phyloP scores from a whole-genome alignment of 2,329 filamentous ascomycete genomes.

The Chalara sp. region DNA sequence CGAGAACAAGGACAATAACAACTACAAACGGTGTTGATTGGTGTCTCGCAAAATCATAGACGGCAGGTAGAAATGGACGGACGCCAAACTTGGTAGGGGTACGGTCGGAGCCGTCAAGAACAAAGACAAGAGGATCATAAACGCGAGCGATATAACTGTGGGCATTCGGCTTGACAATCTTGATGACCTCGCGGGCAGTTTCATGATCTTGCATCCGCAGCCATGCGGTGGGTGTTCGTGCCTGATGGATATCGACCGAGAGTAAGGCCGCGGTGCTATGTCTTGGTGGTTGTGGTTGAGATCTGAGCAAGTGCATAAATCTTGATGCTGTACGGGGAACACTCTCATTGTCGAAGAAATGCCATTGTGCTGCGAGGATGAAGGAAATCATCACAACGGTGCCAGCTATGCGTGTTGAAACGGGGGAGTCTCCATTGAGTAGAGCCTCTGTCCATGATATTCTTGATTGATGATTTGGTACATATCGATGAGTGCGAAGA shows the following conservation, averaged over 20 bases:
- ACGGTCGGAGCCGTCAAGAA: constrained; percentile 61
- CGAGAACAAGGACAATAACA: constrained; percentile 54
- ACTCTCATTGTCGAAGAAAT: constrained; percentile 62
- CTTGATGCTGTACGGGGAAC: constrained; percentile 31
- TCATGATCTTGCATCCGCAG: constrained; percentile 71
- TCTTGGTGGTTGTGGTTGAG: constrained; percentile 5
- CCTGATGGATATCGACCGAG: constrained; percentile 62
- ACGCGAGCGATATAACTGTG: constrained; percentile 69
- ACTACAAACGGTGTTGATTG: constrained; percentile 54
- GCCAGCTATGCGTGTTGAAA: constrained; percentile 69
- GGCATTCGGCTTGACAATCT: constrained; percentile 64
- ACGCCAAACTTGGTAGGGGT: constrained; percentile 39
- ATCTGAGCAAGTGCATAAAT: constrained; percentile 23
- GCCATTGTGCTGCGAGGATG: constrained; percentile 67
- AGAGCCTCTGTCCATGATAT: constrained; percentile 54
- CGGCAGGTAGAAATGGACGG: constrained; percentile 45
- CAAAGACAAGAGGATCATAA: constrained; percentile 68
- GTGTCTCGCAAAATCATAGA: constrained; percentile 62
- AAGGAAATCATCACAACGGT: constrained; percentile 68
- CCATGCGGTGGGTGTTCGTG: constrained; percentile 71
- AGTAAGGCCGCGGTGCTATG: constrained; percentile 31
- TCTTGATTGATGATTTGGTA: constrained; percentile 16
- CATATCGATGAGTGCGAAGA: constrained; percentile 29
- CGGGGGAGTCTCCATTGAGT: constrained; percentile 55
- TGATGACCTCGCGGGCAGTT: constrained; percentile 69